Evolutionary conservation across 179 eudicot species (phyloP), one percentile per base, ranked within the genome.

Genomic region (Beta macrorhiza): DNA sequence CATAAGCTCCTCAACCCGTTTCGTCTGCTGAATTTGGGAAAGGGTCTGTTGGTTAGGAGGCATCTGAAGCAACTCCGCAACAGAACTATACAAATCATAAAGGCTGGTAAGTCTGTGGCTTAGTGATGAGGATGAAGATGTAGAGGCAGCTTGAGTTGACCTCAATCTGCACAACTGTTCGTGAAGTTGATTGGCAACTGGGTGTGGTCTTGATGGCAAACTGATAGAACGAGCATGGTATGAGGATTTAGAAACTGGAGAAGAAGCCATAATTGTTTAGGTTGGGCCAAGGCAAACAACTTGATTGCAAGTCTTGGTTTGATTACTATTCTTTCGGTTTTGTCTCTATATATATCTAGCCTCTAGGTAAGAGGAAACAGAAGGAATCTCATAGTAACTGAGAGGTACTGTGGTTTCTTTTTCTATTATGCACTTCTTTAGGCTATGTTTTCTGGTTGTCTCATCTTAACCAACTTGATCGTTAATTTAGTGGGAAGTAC

Each of bases 141-240:
- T 62, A 7, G 87, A 72, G 58, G 87, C 68, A 56, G 81, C 77
- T 83, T 79, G 84, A 74, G 87, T 79, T 47, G 86, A 79, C 56
- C 72, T 85, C 81, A 86, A 78, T 57, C 85, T 81, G 78, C 81
- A 53, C 78, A 84, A 65, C 10, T 79, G 86, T 55, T 88, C 81
- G 16, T 76, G 79, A n/a, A 86, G 67, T 74, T 86, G 86, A 55
- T 78, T 80, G 17, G 59, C 17, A 75, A 81, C 17, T 55, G 85
- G 85, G 80, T 83, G 88, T 61, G 88, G 44, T 62, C 82, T 81
- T 32, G 88, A 81, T 47, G 88, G 89, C 47, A 86, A 88, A 67
- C 89, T 86, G 78, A 85, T 72, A 11, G 89, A 88, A 32, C 89
- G 88, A 53, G 84, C 72, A 42, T 81, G 87, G 67, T 47, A 58